phyloP scores from a whole-genome alignment of 2,329 filamentous ascomycete species.

The Aureobasidium mangrovei region DNA sequence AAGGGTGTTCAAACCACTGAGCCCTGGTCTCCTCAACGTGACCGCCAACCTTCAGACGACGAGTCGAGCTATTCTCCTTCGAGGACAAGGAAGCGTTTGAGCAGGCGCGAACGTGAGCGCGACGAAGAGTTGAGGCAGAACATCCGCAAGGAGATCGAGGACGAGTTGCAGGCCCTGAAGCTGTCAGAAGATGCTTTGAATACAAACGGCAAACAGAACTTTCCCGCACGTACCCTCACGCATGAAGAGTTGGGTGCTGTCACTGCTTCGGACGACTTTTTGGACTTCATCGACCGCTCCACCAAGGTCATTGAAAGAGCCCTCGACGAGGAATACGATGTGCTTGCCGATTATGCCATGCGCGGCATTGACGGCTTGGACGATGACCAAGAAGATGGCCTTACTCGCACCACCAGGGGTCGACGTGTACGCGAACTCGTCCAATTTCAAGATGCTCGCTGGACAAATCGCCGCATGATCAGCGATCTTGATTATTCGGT shows the following conservation, averaged over 20 bases:
- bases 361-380: conserved; percentile 67
- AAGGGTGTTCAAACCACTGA: conserved; percentile 90
- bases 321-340: conserved; percentile 90
- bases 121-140: conserved; percentile 85
- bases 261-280: conserved; percentile 83
- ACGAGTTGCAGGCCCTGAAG: conserved; percentile 70
- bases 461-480: conserved; percentile 97
- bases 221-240: conserved; percentile 70
- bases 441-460: conserved; percentile 90
- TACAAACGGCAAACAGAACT: conserved; percentile 43
- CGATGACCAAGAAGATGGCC: conserved; percentile 65
- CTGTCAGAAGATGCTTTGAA: conserved; percentile 37
- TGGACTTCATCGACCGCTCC: conserved; percentile 89
- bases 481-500: conserved; percentile 92
- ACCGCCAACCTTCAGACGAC: conserved; percentile 47
- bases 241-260: conserved; percentile 83
- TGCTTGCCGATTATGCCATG: conserved; percentile 86
- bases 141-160: conserved; percentile 81
- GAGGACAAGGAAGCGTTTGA: conserved; percentile 60
- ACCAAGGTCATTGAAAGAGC: conserved; percentile 96
- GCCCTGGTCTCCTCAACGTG: conserved; percentile 52
- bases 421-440: conserved; percentile 76
- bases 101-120: conserved; percentile 67
- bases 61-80: conserved; percentile 48
- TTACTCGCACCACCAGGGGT: conserved; percentile 60